Conservation (phyloP, 225 moss, liverwort and hornwort genomes). For the Pseudisothecium myosuroides region DNA sequence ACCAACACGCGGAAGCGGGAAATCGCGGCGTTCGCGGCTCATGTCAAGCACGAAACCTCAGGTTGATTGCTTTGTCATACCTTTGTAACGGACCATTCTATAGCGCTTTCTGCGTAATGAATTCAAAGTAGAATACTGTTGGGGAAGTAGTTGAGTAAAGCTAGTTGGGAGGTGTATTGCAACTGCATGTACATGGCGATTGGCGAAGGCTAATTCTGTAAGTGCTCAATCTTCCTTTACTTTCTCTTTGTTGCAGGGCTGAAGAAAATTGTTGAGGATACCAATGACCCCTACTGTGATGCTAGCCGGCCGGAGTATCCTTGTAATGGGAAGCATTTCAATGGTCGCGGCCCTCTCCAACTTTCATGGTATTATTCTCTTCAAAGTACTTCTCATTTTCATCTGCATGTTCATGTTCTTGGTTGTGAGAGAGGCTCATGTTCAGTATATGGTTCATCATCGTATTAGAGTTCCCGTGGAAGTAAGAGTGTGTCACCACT, state of each 20-base stretch:
- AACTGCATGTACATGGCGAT: background rate
- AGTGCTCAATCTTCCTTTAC: background rate
- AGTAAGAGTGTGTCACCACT: too few species aligned
- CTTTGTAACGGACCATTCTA: too few species aligned
- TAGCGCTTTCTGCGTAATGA: too few species aligned
- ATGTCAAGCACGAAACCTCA: conserved; percentile 28
- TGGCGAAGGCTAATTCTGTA: too few species aligned
- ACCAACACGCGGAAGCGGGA: conserved; percentile 3
- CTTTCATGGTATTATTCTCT: conserved; percentile 28
- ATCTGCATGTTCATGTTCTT: background rate
- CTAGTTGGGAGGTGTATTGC: background rate
- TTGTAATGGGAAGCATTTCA: conserved; percentile 22
- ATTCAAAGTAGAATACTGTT: too few species aligned
- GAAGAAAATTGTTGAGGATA: conserved; percentile 15
- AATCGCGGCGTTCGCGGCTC: conserved; percentile 38
- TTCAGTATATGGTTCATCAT: too few species aligned
- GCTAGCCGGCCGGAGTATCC: background rate
- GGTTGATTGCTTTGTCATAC: background rate
- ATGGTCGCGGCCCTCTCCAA: conserved; percentile 61
- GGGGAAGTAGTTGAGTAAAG: background rate
- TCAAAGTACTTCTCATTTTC: background rate
- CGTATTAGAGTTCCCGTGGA: too few species aligned
- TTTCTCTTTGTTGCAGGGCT: background rate
- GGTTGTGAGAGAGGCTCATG: background rate
- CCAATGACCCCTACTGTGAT: conserved; percentile 28